phyloP scores from a whole-genome alignment of 129 eudicot species.

The Glebionis coronaria region DNA sequence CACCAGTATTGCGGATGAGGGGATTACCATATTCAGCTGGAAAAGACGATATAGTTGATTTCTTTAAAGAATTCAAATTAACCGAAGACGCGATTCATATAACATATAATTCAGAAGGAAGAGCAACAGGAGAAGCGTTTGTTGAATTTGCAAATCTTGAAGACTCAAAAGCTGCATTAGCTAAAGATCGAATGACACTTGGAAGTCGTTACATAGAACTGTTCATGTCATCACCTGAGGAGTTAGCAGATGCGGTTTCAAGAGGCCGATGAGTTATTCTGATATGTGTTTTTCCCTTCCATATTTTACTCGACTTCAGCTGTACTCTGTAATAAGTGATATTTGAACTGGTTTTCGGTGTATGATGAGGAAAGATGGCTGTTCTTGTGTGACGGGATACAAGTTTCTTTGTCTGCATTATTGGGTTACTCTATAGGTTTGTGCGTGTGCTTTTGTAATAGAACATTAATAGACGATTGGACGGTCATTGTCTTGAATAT shows the following conservation, averaged over 20 bases:
- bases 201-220: conserved; percentile 95
- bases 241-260: conserved; percentile 66
- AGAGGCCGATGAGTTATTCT: conserved; percentile 33
- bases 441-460: too few species aligned
- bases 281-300: background rate
- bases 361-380: conserved; percentile 20
- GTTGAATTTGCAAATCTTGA: conserved; percentile 74
- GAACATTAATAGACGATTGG: too few species aligned
- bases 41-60: conserved; percentile 79
- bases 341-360: background rate
- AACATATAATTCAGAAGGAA: conserved; percentile 50
- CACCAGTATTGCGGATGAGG: conserved; percentile 77
- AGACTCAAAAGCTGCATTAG: conserved; percentile 76
- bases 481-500: too few species aligned
- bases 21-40: conserved; percentile 95
- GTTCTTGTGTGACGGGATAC: background rate
- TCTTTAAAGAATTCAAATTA: conserved; percentile 64
- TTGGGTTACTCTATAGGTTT: too few species aligned
- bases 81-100: conserved; percentile 75
- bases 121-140: conserved; percentile 95
- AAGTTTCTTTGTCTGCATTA: too few species aligned
- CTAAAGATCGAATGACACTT: conserved; percentile 92
- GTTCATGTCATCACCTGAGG: conserved; percentile 69
- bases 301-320: conserved; percentile 5
- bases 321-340: conserved; percentile 19